Percentiles rank a stretch among this genome's conserved stretches.
phyloP scores from a whole-genome alignment of 805 yeast genomes.

The Candida sithepensis region DNA sequence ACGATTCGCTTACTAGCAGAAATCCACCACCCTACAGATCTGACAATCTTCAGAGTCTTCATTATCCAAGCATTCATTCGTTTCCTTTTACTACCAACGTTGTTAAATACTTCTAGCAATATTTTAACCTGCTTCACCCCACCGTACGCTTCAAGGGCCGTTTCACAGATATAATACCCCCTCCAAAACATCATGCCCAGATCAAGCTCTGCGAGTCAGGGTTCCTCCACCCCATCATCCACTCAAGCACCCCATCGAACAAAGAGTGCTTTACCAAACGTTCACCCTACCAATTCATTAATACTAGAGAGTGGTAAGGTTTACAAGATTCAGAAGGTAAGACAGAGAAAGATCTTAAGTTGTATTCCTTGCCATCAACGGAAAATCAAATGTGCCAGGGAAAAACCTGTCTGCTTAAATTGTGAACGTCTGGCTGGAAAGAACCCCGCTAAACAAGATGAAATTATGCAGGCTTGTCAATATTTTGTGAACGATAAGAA shows the following conservation, averaged over 20 bases:
- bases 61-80: no score
- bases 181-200: background rate
- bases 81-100: no score
- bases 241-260: conserved; percentile 3
- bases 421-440: conserved; percentile 37
- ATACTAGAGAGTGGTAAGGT: conserved; percentile 34
- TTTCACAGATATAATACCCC: background rate
- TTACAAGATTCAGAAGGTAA: conserved; percentile 56
- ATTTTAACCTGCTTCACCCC: no score
- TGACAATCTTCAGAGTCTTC: no score
- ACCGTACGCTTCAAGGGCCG: no score
- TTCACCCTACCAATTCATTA: conserved; percentile 28
- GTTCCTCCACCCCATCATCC: conserved; percentile 2
- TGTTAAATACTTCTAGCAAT: no score
- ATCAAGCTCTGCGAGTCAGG: background rate
- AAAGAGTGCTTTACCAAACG: conserved; percentile 19
- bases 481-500: conserved; percentile 58
- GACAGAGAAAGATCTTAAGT: conserved; percentile 55
- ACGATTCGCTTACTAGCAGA: no score
- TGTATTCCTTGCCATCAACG: conserved; percentile 65
- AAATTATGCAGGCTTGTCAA: conserved; percentile 35
- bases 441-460: conserved; percentile 12
- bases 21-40: no score
- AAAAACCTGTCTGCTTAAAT: conserved; percentile 53
- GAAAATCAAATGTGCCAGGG: conserved; percentile 64